Conservation (phyloP, 176 grass and related monocot species). For the Microstegium vimineum region DNA sequence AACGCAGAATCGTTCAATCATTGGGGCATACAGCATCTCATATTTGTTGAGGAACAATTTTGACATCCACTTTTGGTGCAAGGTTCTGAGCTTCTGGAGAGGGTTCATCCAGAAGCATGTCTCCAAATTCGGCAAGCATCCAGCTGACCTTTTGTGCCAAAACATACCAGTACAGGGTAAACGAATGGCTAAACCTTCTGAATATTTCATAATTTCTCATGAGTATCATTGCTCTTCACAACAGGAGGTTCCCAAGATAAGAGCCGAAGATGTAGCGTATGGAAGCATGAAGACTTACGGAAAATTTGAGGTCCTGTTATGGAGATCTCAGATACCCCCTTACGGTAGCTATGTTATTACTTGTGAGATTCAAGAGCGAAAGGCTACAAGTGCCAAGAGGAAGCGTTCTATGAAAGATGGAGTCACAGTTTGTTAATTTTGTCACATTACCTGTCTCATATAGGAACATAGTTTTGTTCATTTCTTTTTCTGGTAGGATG, state of each 20-base stretch:
- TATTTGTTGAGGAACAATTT: neutral
- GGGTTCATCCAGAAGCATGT: no score
- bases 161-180: no score
- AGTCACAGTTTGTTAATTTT: neutral
- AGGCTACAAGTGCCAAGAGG: neutral
- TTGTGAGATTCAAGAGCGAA: neutral
- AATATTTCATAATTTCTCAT: no score
- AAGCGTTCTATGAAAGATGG: neutral
- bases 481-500: no score
- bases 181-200: no score
- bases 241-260: neutral
- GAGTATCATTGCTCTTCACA: neutral
- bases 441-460: neutral
- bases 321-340: neutral
- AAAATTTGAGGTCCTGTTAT: neutral
- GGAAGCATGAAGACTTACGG: neutral
- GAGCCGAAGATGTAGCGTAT: neutral
- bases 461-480: no score
- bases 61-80: neutral
- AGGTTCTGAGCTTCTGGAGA: neutral
- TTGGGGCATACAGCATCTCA: neutral
- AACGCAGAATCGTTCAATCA: neutral
- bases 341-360: neutral
- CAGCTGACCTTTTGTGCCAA: no score
- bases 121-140: no score